These are phyloP conservation scores for Karstenula rhodostoma DNA, from an alignment of 2,329 filamentous ascomycete species.

Conservation along the genomic window DNA sequence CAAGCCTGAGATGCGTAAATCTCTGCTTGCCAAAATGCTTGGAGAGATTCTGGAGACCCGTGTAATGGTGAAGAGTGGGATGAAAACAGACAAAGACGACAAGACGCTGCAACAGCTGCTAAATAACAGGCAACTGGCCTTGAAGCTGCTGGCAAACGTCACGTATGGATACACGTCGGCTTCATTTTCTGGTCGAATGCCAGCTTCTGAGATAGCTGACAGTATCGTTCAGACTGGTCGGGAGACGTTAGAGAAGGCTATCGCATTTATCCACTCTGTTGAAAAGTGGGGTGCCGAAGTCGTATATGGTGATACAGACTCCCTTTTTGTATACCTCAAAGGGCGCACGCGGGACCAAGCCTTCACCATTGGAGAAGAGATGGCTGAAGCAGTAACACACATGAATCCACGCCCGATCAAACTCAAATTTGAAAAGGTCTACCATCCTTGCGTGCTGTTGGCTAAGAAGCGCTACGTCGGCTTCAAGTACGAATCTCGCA, in stretches of 20 bases:
- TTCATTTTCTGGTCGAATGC: slow-evolving; percentile 96
- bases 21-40: slow-evolving; percentile 93
- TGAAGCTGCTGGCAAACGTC: slow-evolving; percentile 98
- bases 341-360: slow-evolving; percentile 87
- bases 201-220: slow-evolving; percentile 96
- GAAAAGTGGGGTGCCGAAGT: slow-evolving; percentile 92
- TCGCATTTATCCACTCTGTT: slow-evolving; percentile 89
- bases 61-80: slow-evolving; percentile 96
- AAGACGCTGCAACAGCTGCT: slow-evolving; percentile 83
- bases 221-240: slow-evolving; percentile 96
- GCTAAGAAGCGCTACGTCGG: slow-evolving; percentile 99
- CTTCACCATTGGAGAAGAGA: slow-evolving; percentile 92
- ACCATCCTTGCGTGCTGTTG: slow-evolving; percentile 90
- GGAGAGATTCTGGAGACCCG: slow-evolving; percentile 94
- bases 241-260: slow-evolving; percentile 92
- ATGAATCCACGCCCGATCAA: slow-evolving; percentile 92
- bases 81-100: slow-evolving; percentile 93
- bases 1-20: slow-evolving; percentile 85
- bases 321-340: slow-evolving; percentile 87
- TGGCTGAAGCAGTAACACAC: slow-evolving; percentile 83
- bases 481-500: slow-evolving; percentile 87
- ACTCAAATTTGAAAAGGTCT: slow-evolving; percentile 98
- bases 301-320: slow-evolving; percentile 97
- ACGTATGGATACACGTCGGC: slow-evolving; percentile 98
- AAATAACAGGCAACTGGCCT: slow-evolving; percentile 90